Conservation (phyloP, 164 flowering plant species). For the Macadamia integrifolia region DNA sequence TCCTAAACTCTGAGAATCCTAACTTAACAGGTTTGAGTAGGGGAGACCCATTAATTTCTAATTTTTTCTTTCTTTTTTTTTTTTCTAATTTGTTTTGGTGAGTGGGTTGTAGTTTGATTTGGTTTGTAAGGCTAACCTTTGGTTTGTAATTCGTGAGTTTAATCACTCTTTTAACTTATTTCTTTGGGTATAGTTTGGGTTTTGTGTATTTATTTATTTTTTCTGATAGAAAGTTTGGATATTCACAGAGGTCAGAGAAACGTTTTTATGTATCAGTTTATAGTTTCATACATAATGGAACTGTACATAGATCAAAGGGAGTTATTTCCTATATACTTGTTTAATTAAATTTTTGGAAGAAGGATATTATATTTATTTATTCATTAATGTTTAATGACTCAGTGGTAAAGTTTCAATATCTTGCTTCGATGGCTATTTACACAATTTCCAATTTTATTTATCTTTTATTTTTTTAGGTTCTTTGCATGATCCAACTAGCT, state of each 20-base stretch:
- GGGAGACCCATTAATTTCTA: not conserved
- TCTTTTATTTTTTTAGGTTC: too few relatives aligned
- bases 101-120: constrained; percentile 5
- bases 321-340: constrained; percentile 5
- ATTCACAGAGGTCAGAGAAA: constrained; percentile 2
- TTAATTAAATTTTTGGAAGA: not conserved
- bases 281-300: constrained; percentile 10
- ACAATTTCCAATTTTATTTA: too few relatives aligned
- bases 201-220: not conserved
- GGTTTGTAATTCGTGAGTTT: not conserved
- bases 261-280: not conserved
- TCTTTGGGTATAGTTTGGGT: too few relatives aligned
- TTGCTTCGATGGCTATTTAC: too few relatives aligned
- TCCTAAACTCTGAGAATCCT: not conserved
- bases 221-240: constrained; percentile 1
- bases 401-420: too few relatives aligned
- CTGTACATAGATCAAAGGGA: constrained; percentile 13
- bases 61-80: not conserved
- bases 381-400: too few relatives aligned
- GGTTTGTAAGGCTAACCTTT: constrained; percentile 8
- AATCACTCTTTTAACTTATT: not conserved
- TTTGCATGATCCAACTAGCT: too few relatives aligned
- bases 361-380: too few relatives aligned
- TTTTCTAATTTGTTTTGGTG: not conserved
- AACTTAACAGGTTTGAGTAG: constrained; percentile 32